Conservation (phyloP, 116 monocot species). For the Phalaenopsis hybrid region DNA sequence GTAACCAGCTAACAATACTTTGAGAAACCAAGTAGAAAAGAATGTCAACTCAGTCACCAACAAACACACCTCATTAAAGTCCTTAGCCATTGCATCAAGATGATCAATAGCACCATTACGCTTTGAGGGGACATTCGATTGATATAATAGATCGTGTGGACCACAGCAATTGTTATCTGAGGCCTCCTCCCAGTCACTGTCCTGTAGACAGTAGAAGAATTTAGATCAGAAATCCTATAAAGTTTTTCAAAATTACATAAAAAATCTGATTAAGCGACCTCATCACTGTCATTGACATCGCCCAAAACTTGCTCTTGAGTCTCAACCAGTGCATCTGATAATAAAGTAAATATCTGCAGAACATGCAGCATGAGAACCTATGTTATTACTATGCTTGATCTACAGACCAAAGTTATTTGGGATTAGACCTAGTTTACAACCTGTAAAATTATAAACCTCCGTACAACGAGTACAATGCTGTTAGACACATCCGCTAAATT, state of each 20-base stretch:
- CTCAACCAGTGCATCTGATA: constrained; percentile 69
- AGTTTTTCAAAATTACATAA: background rate
- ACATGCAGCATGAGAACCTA: background rate
- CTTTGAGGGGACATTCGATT: constrained; percentile 41
- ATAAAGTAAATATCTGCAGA: constrained; percentile 79
- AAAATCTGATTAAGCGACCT: constrained; percentile 18
- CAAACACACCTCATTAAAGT: constrained; percentile 52
- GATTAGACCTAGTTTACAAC: too few relatives aligned
- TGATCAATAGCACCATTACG: constrained; percentile 48
- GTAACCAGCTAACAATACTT: background rate
- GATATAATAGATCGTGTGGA: constrained; percentile 36
- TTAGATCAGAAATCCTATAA: background rate
- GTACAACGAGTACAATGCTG: too few relatives aligned
- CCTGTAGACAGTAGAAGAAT: constrained; percentile 29
- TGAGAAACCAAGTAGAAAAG: constrained; percentile 2
- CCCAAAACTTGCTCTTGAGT: constrained; percentile 67
- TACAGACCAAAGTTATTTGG: too few relatives aligned
- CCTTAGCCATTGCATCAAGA: constrained; percentile 77
- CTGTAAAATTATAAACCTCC: too few relatives aligned
- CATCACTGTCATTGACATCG: constrained; percentile 51
- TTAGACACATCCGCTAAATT: too few relatives aligned
- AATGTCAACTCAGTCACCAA: background rate
- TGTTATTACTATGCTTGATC: too few relatives aligned
- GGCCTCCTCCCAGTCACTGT: constrained; percentile 79
- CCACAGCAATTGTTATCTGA: constrained; percentile 18